A percentile compares a stretch with the other conserved stretches of the same genome.
These are phyloP conservation scores for Dactylis glomerata DNA, from an alignment of 176 grass and related monocot genomes.

Conservation along the genomic window DNA sequence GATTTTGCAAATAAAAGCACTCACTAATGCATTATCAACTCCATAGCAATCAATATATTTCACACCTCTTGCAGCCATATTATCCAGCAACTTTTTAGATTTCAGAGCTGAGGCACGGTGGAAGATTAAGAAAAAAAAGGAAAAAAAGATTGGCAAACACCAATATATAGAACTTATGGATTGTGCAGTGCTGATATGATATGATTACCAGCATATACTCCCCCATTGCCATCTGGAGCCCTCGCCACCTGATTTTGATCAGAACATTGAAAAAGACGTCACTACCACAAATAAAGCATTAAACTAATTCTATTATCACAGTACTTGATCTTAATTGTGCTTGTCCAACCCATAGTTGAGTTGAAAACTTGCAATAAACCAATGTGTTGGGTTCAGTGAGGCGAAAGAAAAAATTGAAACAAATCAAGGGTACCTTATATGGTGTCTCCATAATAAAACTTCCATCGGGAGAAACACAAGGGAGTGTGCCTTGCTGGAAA, in stretches of 20 bases:
- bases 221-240: conserved; percentile 99
- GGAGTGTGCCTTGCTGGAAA: conserved; percentile 98
- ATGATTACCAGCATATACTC: conserved; percentile 85
- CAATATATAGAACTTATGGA: conserved; percentile 5
- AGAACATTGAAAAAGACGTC: background rate
- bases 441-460: conserved; percentile 99
- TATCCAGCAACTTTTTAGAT: conserved; percentile 80
- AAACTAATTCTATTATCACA: background rate
- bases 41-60: conserved; percentile 92
- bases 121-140: background rate
- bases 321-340: background rate
- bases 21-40: conserved; percentile 89
- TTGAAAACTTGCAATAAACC: conserved; percentile 5
- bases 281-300: conserved; percentile 1
- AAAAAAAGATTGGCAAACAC: background rate
- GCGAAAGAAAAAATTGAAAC: background rate
- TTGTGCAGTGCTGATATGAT: background rate
- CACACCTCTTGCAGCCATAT: conserved; percentile 75
- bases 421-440: conserved; percentile 53
- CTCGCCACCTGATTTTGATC: conserved; percentile 63
- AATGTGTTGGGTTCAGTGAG: background rate
- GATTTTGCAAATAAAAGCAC: background rate
- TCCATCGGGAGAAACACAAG: conserved; percentile 79
- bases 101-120: conserved; percentile 55
- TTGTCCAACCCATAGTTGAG: background rate